Base-by-base conservation (phyloP, 2,329 filamentous ascomycete genomes). In the Hortaea werneckii region DNA sequence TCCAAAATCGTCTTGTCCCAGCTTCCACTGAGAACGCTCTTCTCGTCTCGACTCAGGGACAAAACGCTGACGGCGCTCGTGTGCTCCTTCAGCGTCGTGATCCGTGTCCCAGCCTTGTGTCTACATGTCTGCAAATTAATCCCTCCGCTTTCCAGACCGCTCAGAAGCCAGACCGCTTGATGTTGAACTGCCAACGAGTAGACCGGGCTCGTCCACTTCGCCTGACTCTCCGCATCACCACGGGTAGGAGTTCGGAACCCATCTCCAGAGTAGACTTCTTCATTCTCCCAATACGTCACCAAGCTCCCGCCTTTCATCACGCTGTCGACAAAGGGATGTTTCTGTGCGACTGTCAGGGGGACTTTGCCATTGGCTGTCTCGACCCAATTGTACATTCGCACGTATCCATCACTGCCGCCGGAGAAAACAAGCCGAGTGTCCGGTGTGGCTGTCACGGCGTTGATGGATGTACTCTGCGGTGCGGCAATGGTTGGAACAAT, bases 271-370 rank as follows among this genome's bases (percentile, higher is more conserved):
- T 34, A n/a, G 1, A 80, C 78, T 61, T 98, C 90, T 63, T 95
- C 89, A 58, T 96, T 98, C 65, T 95, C 92, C 92, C 92, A 98
- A 65, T 98, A 98, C 43, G 86, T 94, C 77, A 95, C 82, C 42
- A 96, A 70, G 5, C 95, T 86, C 1, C 89, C 92, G 2, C 90
- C 89, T 66, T 98, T 98, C 46, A 87, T 87, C 38, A 98, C 92
- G 57, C 87, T 95, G 63, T 98, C 92, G 37, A 98, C 92, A 58
- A 96, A 98, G 0, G 92, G 92, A 62, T 98, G 92, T 41, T 86
- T 77, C 69, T 98, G 92, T 29, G 92, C 92, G 5, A 98, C 92
- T 0, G 92, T 98, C 57, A 98, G 72, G 50, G 90, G 82, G 30
- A 92, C 79, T 67, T 95, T 95, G 53, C 88, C 88, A 62, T 98